Conservation (phyloP, 805 yeast species). For the Kazachstania viticola region DNA sequence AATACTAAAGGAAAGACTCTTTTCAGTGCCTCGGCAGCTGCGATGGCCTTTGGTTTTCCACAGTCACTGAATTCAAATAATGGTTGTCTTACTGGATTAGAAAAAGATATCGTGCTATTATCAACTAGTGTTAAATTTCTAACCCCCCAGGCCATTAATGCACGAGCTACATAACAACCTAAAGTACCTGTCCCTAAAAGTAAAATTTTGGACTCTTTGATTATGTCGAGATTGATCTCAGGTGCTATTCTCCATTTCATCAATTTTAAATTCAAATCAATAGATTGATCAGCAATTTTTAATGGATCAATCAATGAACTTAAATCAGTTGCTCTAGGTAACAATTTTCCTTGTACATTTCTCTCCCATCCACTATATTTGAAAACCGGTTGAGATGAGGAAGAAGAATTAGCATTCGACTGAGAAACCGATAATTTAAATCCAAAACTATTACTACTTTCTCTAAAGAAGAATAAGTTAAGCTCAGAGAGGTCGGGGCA, state of each 20-base stretch:
- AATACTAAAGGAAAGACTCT: conserved; percentile 71
- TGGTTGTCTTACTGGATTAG: conserved; percentile 94
- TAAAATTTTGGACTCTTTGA: conserved; percentile 52
- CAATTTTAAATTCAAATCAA: conserved; percentile 76
- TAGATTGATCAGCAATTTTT: conserved; percentile 81
- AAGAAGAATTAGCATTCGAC: too few species aligned
- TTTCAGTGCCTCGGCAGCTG: conserved; percentile 65
- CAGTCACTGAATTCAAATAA: conserved; percentile 75
- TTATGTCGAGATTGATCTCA: conserved; percentile 52
- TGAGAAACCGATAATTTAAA: background rate
- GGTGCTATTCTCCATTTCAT: conserved; percentile 98
- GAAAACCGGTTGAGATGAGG: conserved; percentile 14
- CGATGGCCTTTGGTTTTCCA: conserved; percentile 63
- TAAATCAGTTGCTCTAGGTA: conserved; percentile 76
- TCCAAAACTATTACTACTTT: conserved; percentile 8
- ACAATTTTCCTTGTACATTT: conserved; percentile 55
- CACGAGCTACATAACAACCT: conserved; percentile 84
- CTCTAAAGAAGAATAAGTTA: conserved; percentile 31
- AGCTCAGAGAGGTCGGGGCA: conserved; percentile 27
- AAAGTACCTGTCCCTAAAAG: conserved; percentile 94
- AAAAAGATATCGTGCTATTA: conserved; percentile 76
- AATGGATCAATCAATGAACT: conserved; percentile 72
- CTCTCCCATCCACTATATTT: conserved; percentile 85
- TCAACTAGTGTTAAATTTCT: conserved; percentile 79
- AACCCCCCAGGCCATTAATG: conserved; percentile 91